Percentiles rank a stretch among this genome's conserved stretches.
These are phyloP conservation scores for Setaria italica DNA, from an alignment of 202 grass and related monocot genomes.

Conservation along the genomic window DNA sequence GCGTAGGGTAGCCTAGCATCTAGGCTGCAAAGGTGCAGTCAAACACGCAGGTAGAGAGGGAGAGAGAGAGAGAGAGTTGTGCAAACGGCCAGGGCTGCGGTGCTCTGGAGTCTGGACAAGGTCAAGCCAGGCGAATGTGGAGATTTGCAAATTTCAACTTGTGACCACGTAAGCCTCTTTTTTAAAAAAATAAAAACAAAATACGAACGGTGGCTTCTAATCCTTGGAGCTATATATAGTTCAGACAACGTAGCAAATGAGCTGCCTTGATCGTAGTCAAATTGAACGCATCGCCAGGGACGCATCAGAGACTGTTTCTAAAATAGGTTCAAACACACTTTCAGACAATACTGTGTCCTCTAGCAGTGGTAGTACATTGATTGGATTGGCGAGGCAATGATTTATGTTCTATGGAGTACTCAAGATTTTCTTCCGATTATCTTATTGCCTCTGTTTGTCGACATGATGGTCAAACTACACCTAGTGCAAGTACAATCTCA, in stretches of 20 bases:
- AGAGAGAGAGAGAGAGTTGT: slow-evolving; percentile 40
- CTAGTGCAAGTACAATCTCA: slow-evolving; percentile 29
- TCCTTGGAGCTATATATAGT: neutral
- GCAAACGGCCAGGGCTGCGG: slow-evolving; percentile 24
- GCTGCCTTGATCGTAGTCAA: neutral
- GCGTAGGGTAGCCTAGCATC: slow-evolving; percentile 54
- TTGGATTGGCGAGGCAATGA: neutral
- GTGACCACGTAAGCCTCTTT: neutral
- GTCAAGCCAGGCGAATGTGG: neutral
- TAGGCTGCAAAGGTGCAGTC: slow-evolving; percentile 53
- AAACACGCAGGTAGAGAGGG: slow-evolving; percentile 56
- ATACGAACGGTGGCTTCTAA: neutral
- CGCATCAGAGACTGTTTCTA: neutral
- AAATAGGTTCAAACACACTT: neutral
- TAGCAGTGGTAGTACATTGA: neutral
- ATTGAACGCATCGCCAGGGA: neutral
- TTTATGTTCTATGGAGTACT: neutral
- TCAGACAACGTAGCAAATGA: neutral
- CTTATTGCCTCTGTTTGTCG: neutral
- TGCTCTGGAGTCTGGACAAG: neutral
- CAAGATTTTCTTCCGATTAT: neutral
- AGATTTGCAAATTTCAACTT: neutral
- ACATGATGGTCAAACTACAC: slow-evolving; percentile 23
- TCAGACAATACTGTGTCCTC: neutral
- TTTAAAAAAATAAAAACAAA: neutral